These are phyloP conservation scores for Rugosomyces carneus DNA, from an alignment of 1,284 basidiomycete species.

Conservation along the genomic window DNA sequence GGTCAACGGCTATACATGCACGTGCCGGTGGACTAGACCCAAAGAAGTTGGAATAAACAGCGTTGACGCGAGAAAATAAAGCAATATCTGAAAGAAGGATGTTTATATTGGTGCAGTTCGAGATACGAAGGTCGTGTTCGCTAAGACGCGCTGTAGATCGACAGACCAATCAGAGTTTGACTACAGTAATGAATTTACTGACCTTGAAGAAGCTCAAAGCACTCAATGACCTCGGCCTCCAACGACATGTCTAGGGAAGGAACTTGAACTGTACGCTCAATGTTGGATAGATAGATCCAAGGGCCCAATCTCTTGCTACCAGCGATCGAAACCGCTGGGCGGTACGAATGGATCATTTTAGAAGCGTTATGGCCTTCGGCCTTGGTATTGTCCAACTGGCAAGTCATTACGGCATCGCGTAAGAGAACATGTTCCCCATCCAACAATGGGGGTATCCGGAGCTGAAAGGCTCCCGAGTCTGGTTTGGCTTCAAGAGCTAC, in stretches of 20 bases:
- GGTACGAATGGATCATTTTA: background rate
- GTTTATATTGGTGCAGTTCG: slow-evolving; percentile 74
- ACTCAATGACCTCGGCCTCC: slow-evolving; percentile 58
- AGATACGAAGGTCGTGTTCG: slow-evolving; percentile 42
- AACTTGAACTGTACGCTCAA: slow-evolving; percentile 30
- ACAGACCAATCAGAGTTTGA: slow-evolving; percentile 9
- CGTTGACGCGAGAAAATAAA: slow-evolving; percentile 70
- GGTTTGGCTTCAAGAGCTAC: slow-evolving; percentile 58
- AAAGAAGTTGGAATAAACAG: slow-evolving; percentile 76
- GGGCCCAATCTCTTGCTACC: slow-evolving; percentile 21
- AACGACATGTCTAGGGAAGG: slow-evolving; percentile 29
- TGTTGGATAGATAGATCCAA: slow-evolving; percentile 58
- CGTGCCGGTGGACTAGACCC: slow-evolving; percentile 89
- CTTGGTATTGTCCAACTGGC: background rate
- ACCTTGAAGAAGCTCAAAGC: slow-evolving; percentile 60
- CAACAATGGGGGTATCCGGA: slow-evolving; percentile 47
- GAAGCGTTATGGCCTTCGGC: background rate
- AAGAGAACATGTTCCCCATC: slow-evolving; percentile 34
- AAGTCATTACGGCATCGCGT: slow-evolving; percentile 17
- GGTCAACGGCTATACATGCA: slow-evolving; percentile 81
- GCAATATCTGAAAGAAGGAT: slow-evolving; percentile 82
- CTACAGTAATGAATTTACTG: slow-evolving; percentile 7
- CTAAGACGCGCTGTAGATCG: slow-evolving; percentile 42
- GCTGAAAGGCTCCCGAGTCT: slow-evolving; percentile 1
- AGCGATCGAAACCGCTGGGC: slow-evolving; percentile 6